Percentiles rank a stretch among this genome's conserved stretches.
Conservation (phyloP, 1,284 basidiomycete species). For the Moesziomyces sp. region DNA sequence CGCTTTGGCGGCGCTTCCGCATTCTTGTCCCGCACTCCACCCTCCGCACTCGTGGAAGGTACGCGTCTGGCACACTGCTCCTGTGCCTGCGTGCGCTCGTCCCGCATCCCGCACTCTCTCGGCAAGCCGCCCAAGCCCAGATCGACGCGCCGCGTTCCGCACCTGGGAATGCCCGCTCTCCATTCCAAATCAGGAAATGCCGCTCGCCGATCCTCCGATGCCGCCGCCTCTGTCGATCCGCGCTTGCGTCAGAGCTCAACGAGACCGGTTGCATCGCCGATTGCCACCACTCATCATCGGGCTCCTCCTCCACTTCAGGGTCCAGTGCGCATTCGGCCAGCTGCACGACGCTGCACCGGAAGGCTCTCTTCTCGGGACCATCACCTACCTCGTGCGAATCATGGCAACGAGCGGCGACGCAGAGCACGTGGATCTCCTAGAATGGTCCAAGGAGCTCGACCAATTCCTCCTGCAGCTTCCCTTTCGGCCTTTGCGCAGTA, state of each 20-base stretch:
- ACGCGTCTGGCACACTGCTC: no score
- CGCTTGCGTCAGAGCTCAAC: neutral
- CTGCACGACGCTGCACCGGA: no score
- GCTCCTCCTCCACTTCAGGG: neutral
- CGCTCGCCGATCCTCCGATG: neutral
- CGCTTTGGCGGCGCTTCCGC: neutral
- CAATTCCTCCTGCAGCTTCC: slow-evolving; percentile 12
- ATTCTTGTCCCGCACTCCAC: neutral
- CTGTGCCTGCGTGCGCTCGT: no score
- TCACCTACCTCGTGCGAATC: no score
- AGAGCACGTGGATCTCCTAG: slow-evolving; percentile 17
- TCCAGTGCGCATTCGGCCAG: neutral
- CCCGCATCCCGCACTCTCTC: no score
- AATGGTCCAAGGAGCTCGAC: slow-evolving; percentile 36
- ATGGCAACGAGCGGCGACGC: neutral
- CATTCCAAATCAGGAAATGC: neutral
- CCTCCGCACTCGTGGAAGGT: neutral
- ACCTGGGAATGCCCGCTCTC: neutral
- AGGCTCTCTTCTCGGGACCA: no score
- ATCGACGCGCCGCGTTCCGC: slow-evolving; percentile 15
- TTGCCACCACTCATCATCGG: neutral
- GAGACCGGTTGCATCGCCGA: neutral
- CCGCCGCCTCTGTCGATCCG: neutral
- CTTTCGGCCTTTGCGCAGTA: slow-evolving; percentile 12
- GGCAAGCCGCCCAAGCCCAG: neutral